Percentiles rank a stretch among this genome's conserved stretches.
phyloP scores from a whole-genome alignment of 345 rosid genomes.

The Murraya koenigii region DNA sequence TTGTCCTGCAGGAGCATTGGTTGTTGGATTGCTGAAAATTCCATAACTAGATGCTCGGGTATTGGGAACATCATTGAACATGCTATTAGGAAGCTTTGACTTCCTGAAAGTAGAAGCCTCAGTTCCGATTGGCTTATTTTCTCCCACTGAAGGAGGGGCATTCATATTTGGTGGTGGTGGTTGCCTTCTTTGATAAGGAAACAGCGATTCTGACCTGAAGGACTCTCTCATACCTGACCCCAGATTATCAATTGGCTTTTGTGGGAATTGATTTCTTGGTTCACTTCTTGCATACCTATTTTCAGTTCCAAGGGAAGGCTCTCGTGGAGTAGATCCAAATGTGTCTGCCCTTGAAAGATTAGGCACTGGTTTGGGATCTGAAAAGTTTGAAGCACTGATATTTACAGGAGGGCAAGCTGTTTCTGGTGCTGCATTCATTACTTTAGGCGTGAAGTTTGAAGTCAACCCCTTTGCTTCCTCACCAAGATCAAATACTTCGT shows the following conservation, averaged over 20 bases:
- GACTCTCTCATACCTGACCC: slow-evolving; percentile 21
- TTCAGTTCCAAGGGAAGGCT: slow-evolving; percentile 22
- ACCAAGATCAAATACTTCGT: slow-evolving; percentile 1
- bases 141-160: slow-evolving; percentile 13
- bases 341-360: slow-evolving; percentile 7
- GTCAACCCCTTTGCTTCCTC: slow-evolving; percentile 3
- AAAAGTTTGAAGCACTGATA: slow-evolving; percentile 1
- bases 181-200: slow-evolving; percentile 25
- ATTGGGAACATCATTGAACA: slow-evolving; percentile 15
- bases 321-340: not conserved
- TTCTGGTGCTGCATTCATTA: not conserved
- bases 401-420: not conserved
- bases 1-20: slow-evolving; percentile 18
- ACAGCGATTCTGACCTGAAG: slow-evolving; percentile 24
- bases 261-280: slow-evolving; percentile 31
- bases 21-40: slow-evolving; percentile 46
- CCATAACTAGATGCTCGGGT: slow-evolving; percentile 45
- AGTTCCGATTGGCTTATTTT: slow-evolving; percentile 15
- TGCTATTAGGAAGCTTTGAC: slow-evolving; percentile 22
- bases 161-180: slow-evolving; percentile 21
- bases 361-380: slow-evolving; percentile 3
- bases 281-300: slow-evolving; percentile 53
- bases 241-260: slow-evolving; percentile 15
- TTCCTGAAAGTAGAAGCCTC: slow-evolving; percentile 18
- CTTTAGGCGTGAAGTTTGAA: not conserved